These are phyloP conservation scores for Peniophora sp. DNA, from an alignment of 1,284 basidiomycete species.

Conservation along the genomic window DNA sequence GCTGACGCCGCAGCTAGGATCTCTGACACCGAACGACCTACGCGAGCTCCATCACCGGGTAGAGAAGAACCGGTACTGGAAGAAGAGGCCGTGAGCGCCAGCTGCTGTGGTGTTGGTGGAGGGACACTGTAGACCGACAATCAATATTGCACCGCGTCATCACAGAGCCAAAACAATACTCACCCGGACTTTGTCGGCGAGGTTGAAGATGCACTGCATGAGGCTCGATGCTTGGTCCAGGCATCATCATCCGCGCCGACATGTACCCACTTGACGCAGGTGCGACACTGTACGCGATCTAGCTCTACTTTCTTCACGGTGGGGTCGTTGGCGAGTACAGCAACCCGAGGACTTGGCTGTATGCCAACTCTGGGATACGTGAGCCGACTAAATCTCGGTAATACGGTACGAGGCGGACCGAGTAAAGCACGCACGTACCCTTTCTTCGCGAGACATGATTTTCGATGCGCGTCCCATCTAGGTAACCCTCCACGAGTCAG, in stretches of 20 bases:
- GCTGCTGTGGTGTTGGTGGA: constrained; percentile 24
- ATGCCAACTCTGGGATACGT: background rate
- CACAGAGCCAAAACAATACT: too few species aligned
- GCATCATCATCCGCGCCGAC: constrained; percentile 24
- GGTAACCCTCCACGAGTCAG: too few species aligned
- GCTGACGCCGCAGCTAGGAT: background rate
- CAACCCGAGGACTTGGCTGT: constrained; percentile 31
- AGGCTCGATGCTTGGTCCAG: constrained; percentile 24
- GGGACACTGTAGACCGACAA: constrained; percentile 19
- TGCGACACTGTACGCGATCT: constrained; percentile 59
- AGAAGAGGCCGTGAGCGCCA: constrained; percentile 29
- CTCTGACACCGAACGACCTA: background rate
- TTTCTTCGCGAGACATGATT: constrained; percentile 68
- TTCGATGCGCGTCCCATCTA: constrained; percentile 75
- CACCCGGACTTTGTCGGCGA: too few species aligned
- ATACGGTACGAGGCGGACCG: constrained; percentile 33
- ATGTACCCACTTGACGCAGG: constrained; percentile 58
- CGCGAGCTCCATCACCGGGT: constrained; percentile 30
- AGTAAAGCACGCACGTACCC: constrained; percentile 31
- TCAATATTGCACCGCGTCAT: background rate
- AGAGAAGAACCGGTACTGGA: constrained; percentile 41
- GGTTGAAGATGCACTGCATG: constrained; percentile 13
- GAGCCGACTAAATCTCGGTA: background rate
- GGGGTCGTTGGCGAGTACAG: constrained; percentile 51
- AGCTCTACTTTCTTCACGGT: constrained; percentile 63